Evolutionary conservation across 2,329 filamentous ascomycete genomes (phyloP).

Genomic region (Fusarium kyushuense): DNA sequence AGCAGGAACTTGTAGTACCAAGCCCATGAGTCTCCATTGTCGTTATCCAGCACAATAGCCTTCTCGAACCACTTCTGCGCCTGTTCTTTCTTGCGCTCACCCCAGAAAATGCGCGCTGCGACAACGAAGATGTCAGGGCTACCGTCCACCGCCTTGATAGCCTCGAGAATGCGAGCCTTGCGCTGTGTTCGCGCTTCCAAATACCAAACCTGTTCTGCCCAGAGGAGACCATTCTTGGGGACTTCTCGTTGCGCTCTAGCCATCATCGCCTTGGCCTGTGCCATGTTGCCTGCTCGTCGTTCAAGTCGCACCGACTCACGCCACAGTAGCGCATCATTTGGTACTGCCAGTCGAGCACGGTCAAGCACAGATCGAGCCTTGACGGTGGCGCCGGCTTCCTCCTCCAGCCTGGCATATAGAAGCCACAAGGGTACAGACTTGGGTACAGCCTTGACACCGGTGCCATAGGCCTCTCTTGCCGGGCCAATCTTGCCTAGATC

Average conservation of each 20-base stretch:
- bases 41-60: constrained; percentile 86
- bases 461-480: constrained; percentile 89
- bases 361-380: constrained; percentile 96
- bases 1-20: constrained; percentile 96
- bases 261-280: constrained; percentile 92
- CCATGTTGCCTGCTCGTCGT: constrained; percentile 83
- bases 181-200: constrained; percentile 92
- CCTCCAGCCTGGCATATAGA: constrained; percentile 88
- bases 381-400: constrained; percentile 83
- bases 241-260: constrained; percentile 92
- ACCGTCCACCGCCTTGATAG: constrained; percentile 96
- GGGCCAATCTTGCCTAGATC: constrained; percentile 81
- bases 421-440: constrained; percentile 90
- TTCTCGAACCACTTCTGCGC: constrained; percentile 98
- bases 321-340: constrained; percentile 87
- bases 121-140: constrained; percentile 90
- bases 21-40: constrained; percentile 93
- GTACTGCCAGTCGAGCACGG: constrained; percentile 86
- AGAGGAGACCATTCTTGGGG: constrained; percentile 86
- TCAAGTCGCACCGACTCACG: constrained; percentile 95
- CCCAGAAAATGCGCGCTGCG: constrained; percentile 96
- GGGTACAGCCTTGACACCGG: constrained; percentile 88
- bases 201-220: constrained; percentile 96
- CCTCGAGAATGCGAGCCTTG: constrained; percentile 90
- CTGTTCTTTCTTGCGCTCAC: constrained; percentile 90